A percentile compares a stretch with the other conserved stretches of the same genome.
Evolutionary conservation across 2,329 filamentous ascomycete species (phyloP).

Genomic region (Talaromyces sp.): DNA sequence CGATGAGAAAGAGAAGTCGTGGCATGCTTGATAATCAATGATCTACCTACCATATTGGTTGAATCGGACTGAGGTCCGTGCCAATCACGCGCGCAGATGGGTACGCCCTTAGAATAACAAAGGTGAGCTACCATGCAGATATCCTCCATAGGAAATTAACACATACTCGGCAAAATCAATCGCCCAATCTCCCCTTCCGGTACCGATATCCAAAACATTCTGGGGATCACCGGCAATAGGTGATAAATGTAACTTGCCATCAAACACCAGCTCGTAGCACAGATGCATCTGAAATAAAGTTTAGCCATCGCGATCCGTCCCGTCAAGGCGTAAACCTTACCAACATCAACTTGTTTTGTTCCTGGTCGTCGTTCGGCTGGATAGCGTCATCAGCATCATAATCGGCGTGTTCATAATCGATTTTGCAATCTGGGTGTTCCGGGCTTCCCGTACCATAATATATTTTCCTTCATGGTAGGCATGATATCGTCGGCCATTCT

Average conservation of each 20-base stretch:
- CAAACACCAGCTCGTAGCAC: constrained; percentile 17
- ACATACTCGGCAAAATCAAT: constrained; percentile 19
- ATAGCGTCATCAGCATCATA: not conserved
- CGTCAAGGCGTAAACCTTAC: constrained; percentile 2
- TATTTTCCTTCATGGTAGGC: constrained; percentile 21
- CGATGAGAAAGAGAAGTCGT: not conserved
- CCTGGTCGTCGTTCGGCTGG: constrained; percentile 20
- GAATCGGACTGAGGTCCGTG: constrained; percentile 21
- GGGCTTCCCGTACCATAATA: constrained; percentile 18
- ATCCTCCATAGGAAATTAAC: not conserved
- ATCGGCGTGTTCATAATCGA: not conserved
- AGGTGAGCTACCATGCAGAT: not conserved
- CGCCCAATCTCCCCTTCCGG: constrained; percentile 19
- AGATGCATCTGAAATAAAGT: constrained; percentile 17
- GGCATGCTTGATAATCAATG: not conserved
- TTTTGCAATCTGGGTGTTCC: not conserved
- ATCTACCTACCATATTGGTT: constrained; percentile 17
- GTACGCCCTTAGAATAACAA: not conserved
- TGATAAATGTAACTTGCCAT: constrained; percentile 18
- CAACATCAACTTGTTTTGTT: constrained; percentile 19
- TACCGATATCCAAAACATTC: constrained; percentile 19
- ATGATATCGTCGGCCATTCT: constrained; percentile 21
- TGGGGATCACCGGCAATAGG: constrained; percentile 17
- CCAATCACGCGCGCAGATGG: constrained; percentile 17
- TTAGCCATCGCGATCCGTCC: not conserved